Base-by-base conservation (phyloP, 768 basidiomycete genomes). In the Boletus subcaerulescens region DNA sequence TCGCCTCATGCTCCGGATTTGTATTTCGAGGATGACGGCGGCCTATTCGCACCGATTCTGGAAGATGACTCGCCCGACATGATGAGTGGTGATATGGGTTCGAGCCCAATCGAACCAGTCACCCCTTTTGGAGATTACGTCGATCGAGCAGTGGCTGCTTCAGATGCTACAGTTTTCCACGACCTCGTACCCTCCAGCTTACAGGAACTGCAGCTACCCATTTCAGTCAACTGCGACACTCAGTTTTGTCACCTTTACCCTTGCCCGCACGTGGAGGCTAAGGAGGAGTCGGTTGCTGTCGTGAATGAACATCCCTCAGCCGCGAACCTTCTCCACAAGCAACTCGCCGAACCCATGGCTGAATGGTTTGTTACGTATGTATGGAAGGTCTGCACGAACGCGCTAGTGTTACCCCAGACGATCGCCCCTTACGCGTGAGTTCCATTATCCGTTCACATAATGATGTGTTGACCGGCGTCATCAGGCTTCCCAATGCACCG, bases 331-430 rank as follows among this genome's bases (percentile, higher is more conserved):
- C 74, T 77, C 10, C 91, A 90, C 75, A 85, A 80, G 75, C 87
- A 83, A 63, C 76, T 91, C 11, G 82, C 86, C 0, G 87, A 89
- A 49, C 89, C 89, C 17, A 74, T 92, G 57, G 81, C 90, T 4
- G 85, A 87, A 53, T 92, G 90, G 90, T 73, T 91, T 22, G 85
- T 87, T 41, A 78, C 77, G 48, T 92, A 87, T 65, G 83, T 90
- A 15, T 92, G 90, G 90, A 89, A 87, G 67, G 83, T 84, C 43
- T 90, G 89, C 66, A 87, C 86, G 15, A 86, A 85, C n/a, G 84
- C 82, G 43, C 76, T 84, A 53, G 79, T 80, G 60, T 72, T 90
- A 48, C 82, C 85, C 4, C 61, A 77, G 10, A 64, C 69, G 33
- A 84, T 85, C 61, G 75, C 79, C 6, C 76, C 74, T 56, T 73